phyloP scores from a whole-genome alignment of 768 basidiomycete genomes.

The Calocybe gangraenosa region DNA sequence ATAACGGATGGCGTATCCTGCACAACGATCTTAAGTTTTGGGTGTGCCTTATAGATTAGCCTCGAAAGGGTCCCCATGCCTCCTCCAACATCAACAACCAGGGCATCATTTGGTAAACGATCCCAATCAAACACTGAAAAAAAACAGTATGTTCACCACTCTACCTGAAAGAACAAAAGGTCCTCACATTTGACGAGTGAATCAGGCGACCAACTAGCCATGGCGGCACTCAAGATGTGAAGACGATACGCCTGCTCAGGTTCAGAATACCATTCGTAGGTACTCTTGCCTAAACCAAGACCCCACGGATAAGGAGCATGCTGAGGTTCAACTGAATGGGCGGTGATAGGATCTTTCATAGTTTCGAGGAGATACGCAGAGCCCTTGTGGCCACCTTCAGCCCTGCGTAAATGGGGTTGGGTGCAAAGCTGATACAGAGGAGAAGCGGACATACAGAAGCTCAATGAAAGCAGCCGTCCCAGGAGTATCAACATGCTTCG shows the following conservation, averaged over 20 bases:
- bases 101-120: constrained; percentile 7
- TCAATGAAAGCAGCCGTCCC: not conserved
- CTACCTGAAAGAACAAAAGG: not conserved
- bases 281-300: not conserved
- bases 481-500: not conserved
- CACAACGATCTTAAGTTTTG: constrained; percentile 27
- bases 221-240: not conserved
- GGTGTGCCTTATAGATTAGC: constrained; percentile 22
- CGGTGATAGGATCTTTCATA: not conserved
- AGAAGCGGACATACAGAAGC: not conserved
- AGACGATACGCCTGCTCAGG: not conserved
- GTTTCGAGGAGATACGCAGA: not conserved
- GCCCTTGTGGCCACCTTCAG: not conserved
- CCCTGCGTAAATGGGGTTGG: not conserved
- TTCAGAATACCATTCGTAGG: not conserved
- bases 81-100: constrained; percentile 33
- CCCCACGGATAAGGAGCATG: not conserved
- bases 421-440: not conserved
- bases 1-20: constrained; percentile 27
- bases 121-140: constrained; percentile 20
- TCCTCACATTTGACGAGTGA: not conserved
- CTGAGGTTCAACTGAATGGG: not conserved
- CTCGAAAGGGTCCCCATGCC: constrained; percentile 27
- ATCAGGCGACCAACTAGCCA: not conserved
- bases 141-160: not conserved